Evolutionary conservation across 192 early-diverging fungal species (phyloP), one percentile per base, ranked within the genome.

Genomic region (Phlyctochytrium arcticum): DNA sequence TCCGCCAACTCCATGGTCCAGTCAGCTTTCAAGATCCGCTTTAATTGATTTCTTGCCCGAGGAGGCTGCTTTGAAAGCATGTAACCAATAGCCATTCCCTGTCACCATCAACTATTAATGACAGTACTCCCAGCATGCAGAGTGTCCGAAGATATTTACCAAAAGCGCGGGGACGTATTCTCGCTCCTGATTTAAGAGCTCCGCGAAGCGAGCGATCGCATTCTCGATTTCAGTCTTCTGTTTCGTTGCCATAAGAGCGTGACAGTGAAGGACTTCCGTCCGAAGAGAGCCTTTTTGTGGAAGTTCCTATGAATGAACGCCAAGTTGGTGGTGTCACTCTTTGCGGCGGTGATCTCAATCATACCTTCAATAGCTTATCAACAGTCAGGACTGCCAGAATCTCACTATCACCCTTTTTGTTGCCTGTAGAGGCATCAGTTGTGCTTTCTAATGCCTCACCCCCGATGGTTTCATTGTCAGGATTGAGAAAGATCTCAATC

Each of bases 401-500:
- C 37, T 84, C 82, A 15, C 74, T 49, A 17, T 81, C 77, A 4
- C 62, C 46, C 29, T 78, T 70, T 15, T 36, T 42, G 24, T 46
- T 49, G 15, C 24, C 48, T 15, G 4, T 48, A 23, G 37, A 54
- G 17, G 19, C 47, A 2, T 60, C 51, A 2, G 60, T 23, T 1
- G 48, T 60, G 6, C 37, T 51, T 51, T 81, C 77, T 9, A 84
- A 34, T 0, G 80, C 82, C 26, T 82, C 80, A 0, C 80, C 82
- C 0, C 82, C 82, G 17, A 80, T 33, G 0, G 75, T 77, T 27
- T 84, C 78, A 39, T 84, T 78, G 46, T 73, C 79, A 15, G 82
- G 82, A 65, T 84, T 84, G 35, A 84, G 67, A 36, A 80, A 82
- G 27, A 84, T 75, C 59, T 82, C 79, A 24, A 84, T 76, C 75